Evolutionary conservation across 2,329 filamentous ascomycete species (phyloP), one percentile per base, ranked within the genome.

Genomic region (Epichloe baconii): DNA sequence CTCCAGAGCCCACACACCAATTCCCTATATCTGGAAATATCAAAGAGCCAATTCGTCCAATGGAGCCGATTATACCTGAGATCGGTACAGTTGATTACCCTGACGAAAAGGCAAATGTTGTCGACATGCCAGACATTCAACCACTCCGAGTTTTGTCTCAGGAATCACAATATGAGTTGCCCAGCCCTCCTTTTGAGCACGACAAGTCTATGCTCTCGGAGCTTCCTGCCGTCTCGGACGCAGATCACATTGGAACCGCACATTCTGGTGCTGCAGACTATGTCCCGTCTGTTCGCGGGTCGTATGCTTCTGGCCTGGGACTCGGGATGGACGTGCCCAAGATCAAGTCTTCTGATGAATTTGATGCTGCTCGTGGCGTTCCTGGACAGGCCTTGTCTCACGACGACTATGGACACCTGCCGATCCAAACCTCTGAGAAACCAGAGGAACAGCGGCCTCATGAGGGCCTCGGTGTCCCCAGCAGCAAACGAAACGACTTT

Each of bases 401-500:
- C 12, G 53, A 54, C 11, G 54, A 49, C 26, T 53, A 56, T 15
- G 50, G 51, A 12, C 51, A 64, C 37, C 61, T 56, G 21, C 60
- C 58, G 42, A 63, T 57, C 40, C 61, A 62, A 42, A 62, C 62
- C 21, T 63, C 66, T 15, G 58, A 64, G 21, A 64, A 68, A 40
- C 63, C 66, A 38, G 64, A 66, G 34, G 62, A 67, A 47, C 62
- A 66, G 40, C 57, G 62, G n/a, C 57, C 63, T 42, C 56, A 57
- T 15, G 58, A 63, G 12, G 66, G 62, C 1, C 69, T 85, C 6
- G 74, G 71, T 48, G 74, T 83, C 45, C 80, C 2, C 70, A 71
- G 15, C 70, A 74, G 54, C 70, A 78, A 53, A 73, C 69, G 59
- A 77, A 77, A 55, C 74, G 82, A 52, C 66, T 85, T n/a, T 86